These are phyloP conservation scores for Daldinia bambusicola DNA, from an alignment of 495 filamentous ascomycete species.

Conservation along the genomic window DNA sequence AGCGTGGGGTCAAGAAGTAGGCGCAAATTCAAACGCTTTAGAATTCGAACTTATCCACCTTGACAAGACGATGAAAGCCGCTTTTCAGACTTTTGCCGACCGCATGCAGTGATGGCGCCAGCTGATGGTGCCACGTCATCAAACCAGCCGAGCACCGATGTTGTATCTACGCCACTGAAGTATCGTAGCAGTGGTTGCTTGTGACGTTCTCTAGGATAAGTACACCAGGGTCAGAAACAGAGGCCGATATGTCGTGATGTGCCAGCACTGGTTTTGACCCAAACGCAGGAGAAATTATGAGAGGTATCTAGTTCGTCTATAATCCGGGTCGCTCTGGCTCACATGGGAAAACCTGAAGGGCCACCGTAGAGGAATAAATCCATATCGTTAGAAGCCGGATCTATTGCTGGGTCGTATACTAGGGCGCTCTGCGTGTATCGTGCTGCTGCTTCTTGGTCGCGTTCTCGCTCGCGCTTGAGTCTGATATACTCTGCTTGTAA, in stretches of 20 bases:
- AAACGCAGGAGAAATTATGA: not conserved
- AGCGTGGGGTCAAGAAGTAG: not conserved
- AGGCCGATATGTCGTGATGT: not conserved
- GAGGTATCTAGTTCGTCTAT: constrained; percentile 2
- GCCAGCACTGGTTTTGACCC: not conserved
- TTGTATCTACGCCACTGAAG: constrained; percentile 3
- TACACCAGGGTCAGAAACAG: not conserved
- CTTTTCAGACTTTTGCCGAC: not conserved
- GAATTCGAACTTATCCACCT: not conserved
- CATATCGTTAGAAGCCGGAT: constrained; percentile 25
- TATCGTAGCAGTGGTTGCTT: constrained; percentile 4
- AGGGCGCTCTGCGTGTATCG: constrained; percentile 33
- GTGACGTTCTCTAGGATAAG: not conserved
- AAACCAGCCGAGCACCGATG: not conserved
- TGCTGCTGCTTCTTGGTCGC: constrained; percentile 37
- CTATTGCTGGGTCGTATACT: constrained; percentile 37
- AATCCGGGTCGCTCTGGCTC: not conserved
- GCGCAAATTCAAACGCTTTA: constrained; percentile 2
- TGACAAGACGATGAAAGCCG: not conserved
- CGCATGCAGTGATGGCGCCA: not conserved
- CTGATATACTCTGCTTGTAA: constrained; percentile 56
- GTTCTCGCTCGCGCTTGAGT: constrained; percentile 50
- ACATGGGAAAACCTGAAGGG: constrained; percentile 29
- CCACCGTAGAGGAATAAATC: constrained; percentile 40
- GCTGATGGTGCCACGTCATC: not conserved